Conservation (phyloP, 306 rosid genomes). For the Rosa persica region DNA sequence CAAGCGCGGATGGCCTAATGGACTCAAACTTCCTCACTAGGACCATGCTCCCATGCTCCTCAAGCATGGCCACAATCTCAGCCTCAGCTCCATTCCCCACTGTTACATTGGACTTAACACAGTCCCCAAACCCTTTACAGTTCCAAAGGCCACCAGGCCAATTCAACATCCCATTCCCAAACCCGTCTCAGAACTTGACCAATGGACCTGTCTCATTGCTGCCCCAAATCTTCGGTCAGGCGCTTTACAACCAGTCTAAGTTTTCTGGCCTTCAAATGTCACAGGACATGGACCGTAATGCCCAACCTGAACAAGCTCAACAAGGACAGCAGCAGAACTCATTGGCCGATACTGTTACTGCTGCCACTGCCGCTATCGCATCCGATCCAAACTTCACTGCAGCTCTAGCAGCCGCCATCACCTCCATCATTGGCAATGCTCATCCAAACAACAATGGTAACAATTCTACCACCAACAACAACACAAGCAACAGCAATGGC, state of each 20-base stretch:
- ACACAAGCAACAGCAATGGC: slow-evolving; percentile 17
- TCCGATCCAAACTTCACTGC: slow-evolving; percentile 71
- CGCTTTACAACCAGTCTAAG: slow-evolving; percentile 56
- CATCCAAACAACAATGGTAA: slow-evolving; percentile 30
- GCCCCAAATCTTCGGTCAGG: slow-evolving; percentile 59
- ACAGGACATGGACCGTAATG: slow-evolving; percentile 19
- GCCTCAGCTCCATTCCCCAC: slow-evolving; percentile 93
- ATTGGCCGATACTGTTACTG: slow-evolving; percentile 45
- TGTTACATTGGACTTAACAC: slow-evolving; percentile 78
- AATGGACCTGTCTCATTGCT: slow-evolving; percentile 35
- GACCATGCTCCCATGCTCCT: slow-evolving; percentile 58
- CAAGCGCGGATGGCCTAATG: slow-evolving; percentile 57
- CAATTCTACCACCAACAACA: slow-evolving; percentile 10
- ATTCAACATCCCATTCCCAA: slow-evolving; percentile 46
- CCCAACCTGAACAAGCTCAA: slow-evolving; percentile 14
- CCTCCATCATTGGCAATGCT: slow-evolving; percentile 54
- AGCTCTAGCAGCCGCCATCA: slow-evolving; percentile 62
- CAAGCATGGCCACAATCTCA: slow-evolving; percentile 82
- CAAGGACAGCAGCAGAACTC: slow-evolving; percentile 30
- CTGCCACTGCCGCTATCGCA: slow-evolving; percentile 69
- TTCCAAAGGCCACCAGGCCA: slow-evolving; percentile 42
- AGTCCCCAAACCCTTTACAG: slow-evolving; percentile 53
- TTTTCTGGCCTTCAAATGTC: slow-evolving; percentile 73
- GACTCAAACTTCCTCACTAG: slow-evolving; percentile 58
- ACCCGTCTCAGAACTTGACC: slow-evolving; percentile 32